Base-by-base conservation (phyloP, 768 basidiomycete genomes). In the Boletus subparvulus region DNA sequence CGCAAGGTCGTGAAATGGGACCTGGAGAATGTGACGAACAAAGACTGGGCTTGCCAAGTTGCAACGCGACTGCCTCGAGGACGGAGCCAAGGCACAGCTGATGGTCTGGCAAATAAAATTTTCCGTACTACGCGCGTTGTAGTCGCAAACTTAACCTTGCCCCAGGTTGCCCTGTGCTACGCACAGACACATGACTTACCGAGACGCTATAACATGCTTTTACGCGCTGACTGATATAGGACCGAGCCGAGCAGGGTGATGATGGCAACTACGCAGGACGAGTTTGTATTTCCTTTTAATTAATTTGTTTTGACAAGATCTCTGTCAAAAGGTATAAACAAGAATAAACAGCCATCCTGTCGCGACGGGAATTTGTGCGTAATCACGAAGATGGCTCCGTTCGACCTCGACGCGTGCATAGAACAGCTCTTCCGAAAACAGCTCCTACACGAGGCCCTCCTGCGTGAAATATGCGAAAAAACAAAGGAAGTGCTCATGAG, bases 401-500 rank as follows among this genome's bases (percentile, higher is more conserved):
- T 98, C 80, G 92, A 98, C 80, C 87, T 98, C 70, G 94, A 98
- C 80, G 92, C 92, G 59, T 98, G 94, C 74, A 98, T 98, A 68
- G 78, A 89, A 66, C 91, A 94, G 67, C 79, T 96, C 53, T 83
- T 93, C 35, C 82, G 87, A 50, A 97, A 97, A 77, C 94, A 97
- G 62, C 85, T 99, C 14, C 79, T 99, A 6, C 95, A 95, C 65
- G 96, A 98, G 75, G 90, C 93, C 2, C 80, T 98, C 28, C 74
- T 99, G 43, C 88, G 94, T 49, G 96, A 99, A 80, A 98, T 99
- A 83, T 98, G 97, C 80, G 96, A 97, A 69, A 98, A 98, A 77
- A 97, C 96, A 16, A 99, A 98, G 71, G 97, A 99, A 71, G 93
- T 99, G 0, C 86, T 99, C 55, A 98, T 98, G 97, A 80, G 94